Percentiles rank a stretch among this genome's conserved stretches.
Evolutionary conservation across 441 rosid genomes (phyloP).

Genomic region (Daphne laureola): DNA sequence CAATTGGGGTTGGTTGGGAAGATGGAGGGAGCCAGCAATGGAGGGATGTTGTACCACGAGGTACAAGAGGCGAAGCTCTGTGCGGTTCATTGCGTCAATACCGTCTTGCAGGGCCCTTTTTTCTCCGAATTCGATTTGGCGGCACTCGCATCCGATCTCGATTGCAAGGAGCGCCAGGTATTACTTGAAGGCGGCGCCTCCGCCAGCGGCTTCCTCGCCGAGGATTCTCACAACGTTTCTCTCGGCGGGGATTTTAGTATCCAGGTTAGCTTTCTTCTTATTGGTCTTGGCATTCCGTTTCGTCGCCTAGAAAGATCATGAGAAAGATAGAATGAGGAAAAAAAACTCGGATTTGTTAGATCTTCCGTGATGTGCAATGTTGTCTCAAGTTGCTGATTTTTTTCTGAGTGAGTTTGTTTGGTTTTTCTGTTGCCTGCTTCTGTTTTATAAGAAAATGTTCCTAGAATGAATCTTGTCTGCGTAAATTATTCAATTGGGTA

Average conservation of each 20-base stretch:
- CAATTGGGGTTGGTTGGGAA: background rate
- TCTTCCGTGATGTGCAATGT: background rate
- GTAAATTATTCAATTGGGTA: too few relatives aligned
- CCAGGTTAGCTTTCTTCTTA: conserved; percentile 35
- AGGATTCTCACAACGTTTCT: conserved; percentile 88
- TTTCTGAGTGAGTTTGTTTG: too few relatives aligned
- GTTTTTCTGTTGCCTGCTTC: too few relatives aligned
- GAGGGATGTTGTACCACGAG: conserved; percentile 96
- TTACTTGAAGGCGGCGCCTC: conserved; percentile 38
- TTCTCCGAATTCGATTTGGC: conserved; percentile 94
- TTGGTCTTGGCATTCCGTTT: background rate
- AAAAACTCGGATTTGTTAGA: background rate
- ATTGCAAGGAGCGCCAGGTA: conserved; percentile 72
- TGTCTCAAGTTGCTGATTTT: too few relatives aligned
- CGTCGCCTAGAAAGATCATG: background rate
- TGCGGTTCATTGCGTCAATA: conserved; percentile 99
- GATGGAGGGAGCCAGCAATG: conserved; percentile 83
- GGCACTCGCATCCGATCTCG: conserved; percentile 90
- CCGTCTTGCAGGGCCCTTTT: conserved; percentile 90
- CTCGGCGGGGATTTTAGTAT: conserved; percentile 90
- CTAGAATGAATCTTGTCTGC: too few relatives aligned
- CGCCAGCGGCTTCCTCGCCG: conserved; percentile 60
- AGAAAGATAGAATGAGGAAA: background rate
- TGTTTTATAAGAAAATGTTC: too few relatives aligned
- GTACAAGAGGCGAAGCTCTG: conserved; percentile 94